phyloP scores from a whole-genome alignment of 768 basidiomycete species.

The Suillus cothurnatus region DNA sequence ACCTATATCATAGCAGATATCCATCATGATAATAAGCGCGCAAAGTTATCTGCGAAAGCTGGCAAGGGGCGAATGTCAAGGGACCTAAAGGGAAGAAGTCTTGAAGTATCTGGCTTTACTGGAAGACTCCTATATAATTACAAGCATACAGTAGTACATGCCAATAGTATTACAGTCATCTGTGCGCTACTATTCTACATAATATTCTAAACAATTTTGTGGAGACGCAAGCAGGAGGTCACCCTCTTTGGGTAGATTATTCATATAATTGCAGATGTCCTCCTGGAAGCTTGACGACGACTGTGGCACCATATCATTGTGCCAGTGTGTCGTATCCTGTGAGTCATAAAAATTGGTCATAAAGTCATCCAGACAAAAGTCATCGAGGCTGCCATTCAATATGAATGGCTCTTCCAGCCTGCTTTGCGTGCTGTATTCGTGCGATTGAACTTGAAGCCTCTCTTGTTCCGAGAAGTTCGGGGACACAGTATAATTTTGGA shows the following conservation, averaged over 20 bases:
- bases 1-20: background rate
- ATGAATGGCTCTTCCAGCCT: conserved; percentile 24
- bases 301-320: conserved; percentile 8
- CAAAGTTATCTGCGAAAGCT: background rate
- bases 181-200: conserved; percentile 19
- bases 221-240: conserved; percentile 13
- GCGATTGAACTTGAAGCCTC: background rate
- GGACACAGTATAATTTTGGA: conserved; percentile 7
- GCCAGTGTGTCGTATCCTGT: conserved; percentile 16
- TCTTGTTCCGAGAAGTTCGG: background rate
- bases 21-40: background rate
- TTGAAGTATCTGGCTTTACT: background rate
- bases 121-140: conserved; percentile 3
- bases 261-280: conserved; percentile 37
- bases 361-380: conserved; percentile 29
- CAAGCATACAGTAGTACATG: background rate
- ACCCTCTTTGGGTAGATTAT: conserved; percentile 15
- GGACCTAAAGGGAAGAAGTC: background rate
- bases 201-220: conserved; percentile 25
- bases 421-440: conserved; percentile 19
- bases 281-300: conserved; percentile 29
- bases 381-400: conserved; percentile 32
- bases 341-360: conserved; percentile 14
- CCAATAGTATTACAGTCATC: conserved; percentile 5
- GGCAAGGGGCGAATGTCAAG: background rate